A percentile compares a stretch with the other conserved stretches of the same genome.
Conservation (phyloP, 176 grass and related monocot species). For the Oryza punctata region DNA sequence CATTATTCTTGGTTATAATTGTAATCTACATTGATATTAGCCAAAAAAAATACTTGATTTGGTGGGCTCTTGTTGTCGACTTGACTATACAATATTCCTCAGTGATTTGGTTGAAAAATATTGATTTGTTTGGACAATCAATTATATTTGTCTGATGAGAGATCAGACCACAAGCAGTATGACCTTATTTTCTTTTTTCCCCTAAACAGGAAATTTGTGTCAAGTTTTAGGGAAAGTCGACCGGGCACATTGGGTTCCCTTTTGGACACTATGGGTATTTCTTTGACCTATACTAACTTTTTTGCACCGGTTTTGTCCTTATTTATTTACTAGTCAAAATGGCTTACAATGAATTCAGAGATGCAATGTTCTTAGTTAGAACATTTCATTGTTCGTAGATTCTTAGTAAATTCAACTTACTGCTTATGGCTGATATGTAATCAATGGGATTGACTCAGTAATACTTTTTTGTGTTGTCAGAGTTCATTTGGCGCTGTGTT, state of each 20-base stretch:
- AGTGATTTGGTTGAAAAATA: constrained; percentile 26
- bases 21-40: neutral
- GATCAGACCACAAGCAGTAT: neutral
- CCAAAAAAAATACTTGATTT: constrained; percentile 24
- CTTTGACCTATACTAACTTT: neutral
- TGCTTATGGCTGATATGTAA: constrained; percentile 9
- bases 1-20: neutral
- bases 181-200: neutral
- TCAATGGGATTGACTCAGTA: constrained; percentile 21
- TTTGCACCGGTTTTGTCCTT: constrained; percentile 9
- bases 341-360: neutral
- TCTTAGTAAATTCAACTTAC: neutral
- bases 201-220: constrained; percentile 74
- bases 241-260: constrained; percentile 65
- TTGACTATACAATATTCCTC: neutral
- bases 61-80: neutral
- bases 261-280: constrained; percentile 76
- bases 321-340: constrained; percentile 16
- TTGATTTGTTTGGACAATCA: constrained; percentile 25
- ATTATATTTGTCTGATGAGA: neutral
- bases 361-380: constrained; percentile 9
- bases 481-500: constrained; percentile 92
- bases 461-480: constrained; percentile 55
- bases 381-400: neutral
- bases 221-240: constrained; percentile 81